Base-by-base conservation (phyloP, 495 filamentous ascomycete species). In the Clohesyomyces aquaticus region DNA sequence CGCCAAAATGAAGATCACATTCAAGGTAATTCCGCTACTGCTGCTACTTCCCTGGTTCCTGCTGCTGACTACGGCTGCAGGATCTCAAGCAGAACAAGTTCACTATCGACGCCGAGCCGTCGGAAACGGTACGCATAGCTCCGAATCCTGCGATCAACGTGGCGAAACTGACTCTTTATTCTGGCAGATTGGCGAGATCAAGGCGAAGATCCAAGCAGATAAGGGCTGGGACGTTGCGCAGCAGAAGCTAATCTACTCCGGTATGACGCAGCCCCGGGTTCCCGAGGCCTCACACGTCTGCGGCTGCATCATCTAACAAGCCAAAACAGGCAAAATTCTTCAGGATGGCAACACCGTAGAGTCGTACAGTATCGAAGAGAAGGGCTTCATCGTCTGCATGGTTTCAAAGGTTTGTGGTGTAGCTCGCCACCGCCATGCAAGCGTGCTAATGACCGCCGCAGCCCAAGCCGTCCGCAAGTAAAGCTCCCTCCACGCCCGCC, bases 71-170 rank as follows among this genome's bases (percentile, higher is more conserved):
- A 2, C 32, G 14, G 38, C 32, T 10, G 77, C 56, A 66, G 92
- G 94, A 98, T 78, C 82, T 98, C 71, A 97, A 96, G 81, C 93
- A 98, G 75, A 90, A 96, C 73, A 97, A 96, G 82, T 98, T 98
- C 76, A 82, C 85, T 61, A 87, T 98, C 78, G 93, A 98, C 68
- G 90, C 88, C 61, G 94, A 98, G 75, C 91, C 93, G 55, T 88
- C 89, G 60, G 92, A 96, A 73, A 90, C 89, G 71, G 93, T 97
- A 89, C 68, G 89, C 77, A 67, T 26, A 14, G 57, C 42, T 51
- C 23, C 23, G 45, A n/a, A n/a, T 25, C 42, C 50, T 35, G 38
- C 29, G n/a, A n/a, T 18, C 29, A 51, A 67, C 1, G 28, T 60
- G 27, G 38, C 32, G 43, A 18, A 23, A 23, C 23, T 45, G 35